Conservation (phyloP, 176 grass and related monocot species). For the Phragmites australis region DNA sequence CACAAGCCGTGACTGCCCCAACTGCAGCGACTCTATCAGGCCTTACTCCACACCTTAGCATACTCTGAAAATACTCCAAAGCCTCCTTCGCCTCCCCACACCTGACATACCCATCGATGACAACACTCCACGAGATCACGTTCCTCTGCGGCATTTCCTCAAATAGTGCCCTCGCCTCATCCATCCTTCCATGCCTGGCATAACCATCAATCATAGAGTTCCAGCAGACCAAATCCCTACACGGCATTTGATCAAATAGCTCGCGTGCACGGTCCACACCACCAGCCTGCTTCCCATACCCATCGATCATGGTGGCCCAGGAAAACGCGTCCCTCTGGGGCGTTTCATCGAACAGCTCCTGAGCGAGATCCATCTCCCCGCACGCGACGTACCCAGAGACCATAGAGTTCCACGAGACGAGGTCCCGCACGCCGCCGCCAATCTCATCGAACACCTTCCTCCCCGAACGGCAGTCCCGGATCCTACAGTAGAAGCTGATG, state of each 20-base stretch:
- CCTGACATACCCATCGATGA: slow-evolving; percentile 56
- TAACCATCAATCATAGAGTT: slow-evolving; percentile 77
- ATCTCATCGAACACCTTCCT: slow-evolving; percentile 62
- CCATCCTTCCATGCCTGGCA: slow-evolving; percentile 52
- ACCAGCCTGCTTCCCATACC: slow-evolving; percentile 54
- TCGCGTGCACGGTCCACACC: slow-evolving; percentile 50
- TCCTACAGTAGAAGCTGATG: slow-evolving; percentile 58
- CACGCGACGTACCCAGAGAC: slow-evolving; percentile 54
- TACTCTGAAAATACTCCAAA: slow-evolving; percentile 53
- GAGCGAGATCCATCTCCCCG: slow-evolving; percentile 42
- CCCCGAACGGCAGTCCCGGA: slow-evolving; percentile 38
- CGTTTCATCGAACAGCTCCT: slow-evolving; percentile 64
- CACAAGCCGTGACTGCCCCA: slow-evolving; percentile 59
- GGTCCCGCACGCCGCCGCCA: slow-evolving; percentile 25
- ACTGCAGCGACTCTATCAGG: slow-evolving; percentile 55
- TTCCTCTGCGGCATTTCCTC: slow-evolving; percentile 63
- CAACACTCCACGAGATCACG: slow-evolving; percentile 64
- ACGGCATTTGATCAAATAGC: slow-evolving; percentile 63
- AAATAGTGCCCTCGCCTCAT: slow-evolving; percentile 42
- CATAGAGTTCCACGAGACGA: slow-evolving; percentile 74
- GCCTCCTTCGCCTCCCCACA: slow-evolving; percentile 51
- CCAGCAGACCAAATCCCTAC: slow-evolving; percentile 65
- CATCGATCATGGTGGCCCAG: slow-evolving; percentile 63
- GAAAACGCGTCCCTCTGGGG: slow-evolving; percentile 55
- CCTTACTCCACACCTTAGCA: slow-evolving; percentile 47